Evolutionary conservation across 2,329 filamentous ascomycete genomes (phyloP).

Genomic region (Sclerotiophoma versabilis): DNA sequence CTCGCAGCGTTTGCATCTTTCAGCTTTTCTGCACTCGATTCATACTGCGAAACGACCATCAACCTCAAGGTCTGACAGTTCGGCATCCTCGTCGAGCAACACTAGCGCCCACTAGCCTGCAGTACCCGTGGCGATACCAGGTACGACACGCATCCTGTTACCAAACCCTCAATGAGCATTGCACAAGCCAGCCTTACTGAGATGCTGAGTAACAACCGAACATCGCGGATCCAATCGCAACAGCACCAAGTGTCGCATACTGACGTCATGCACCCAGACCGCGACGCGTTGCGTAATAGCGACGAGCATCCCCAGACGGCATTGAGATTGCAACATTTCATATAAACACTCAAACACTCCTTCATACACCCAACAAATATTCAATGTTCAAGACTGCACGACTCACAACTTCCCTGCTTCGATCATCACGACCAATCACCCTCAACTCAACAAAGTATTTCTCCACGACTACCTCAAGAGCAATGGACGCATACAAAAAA

Average conservation of each 20-base stretch:
- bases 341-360: neutral
- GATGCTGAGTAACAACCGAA: neutral
- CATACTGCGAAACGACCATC: neutral
- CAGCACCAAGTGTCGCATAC: slow-evolving; percentile 2
- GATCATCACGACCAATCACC: slow-evolving; percentile 1
- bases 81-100: neutral
- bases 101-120: slow-evolving; percentile 10
- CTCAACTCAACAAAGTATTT: neutral
- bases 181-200: neutral
- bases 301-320: neutral
- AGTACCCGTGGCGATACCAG: slow-evolving; percentile 16
- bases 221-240: neutral
- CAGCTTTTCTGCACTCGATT: slow-evolving; percentile 10
- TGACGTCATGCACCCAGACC: slow-evolving; percentile 17
- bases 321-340: neutral
- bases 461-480: slow-evolving; percentile 10
- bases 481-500: slow-evolving; percentile 35
- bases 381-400: slow-evolving; percentile 12
- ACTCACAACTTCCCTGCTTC: slow-evolving; percentile 1
- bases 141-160: neutral
- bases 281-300: slow-evolving; percentile 4
- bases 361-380: neutral
- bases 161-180: neutral
- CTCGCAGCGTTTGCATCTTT: slow-evolving; percentile 20
- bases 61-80: neutral